These are phyloP conservation scores for Ceratobasidium sp. DNA, from an alignment of 1,284 basidiomycete species.

Conservation along the genomic window DNA sequence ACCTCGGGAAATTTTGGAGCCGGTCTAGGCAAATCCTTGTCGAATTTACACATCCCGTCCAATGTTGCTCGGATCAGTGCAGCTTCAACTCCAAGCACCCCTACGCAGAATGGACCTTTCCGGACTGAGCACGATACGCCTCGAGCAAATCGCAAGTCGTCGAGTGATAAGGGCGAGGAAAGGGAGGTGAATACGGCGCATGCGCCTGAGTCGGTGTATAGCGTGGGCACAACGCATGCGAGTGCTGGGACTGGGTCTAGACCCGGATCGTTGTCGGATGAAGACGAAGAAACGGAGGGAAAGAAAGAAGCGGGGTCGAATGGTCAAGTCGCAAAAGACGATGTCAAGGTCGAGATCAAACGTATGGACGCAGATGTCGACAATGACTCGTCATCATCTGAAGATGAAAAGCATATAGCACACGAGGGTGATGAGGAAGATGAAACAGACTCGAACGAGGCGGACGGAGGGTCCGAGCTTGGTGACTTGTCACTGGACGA, in stretches of 20 bases:
- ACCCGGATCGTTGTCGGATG: not conserved
- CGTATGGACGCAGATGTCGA: not conserved
- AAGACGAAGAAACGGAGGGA: not conserved
- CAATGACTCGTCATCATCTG: not conserved
- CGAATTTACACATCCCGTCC: slow-evolving; percentile 14
- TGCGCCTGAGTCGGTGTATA: slow-evolving; percentile 12
- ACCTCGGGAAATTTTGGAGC: not conserved
- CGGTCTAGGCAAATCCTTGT: not conserved
- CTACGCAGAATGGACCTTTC: not conserved
- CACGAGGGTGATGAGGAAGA: slow-evolving; percentile 13
- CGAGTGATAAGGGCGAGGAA: not conserved
- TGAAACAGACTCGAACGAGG: slow-evolving; percentile 35
- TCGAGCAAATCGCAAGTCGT: not conserved
- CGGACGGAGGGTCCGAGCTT: slow-evolving; percentile 17
- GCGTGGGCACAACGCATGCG: slow-evolving; percentile 23
- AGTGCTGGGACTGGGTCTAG: slow-evolving; percentile 12
- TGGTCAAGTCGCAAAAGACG: not conserved
- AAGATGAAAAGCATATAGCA: not conserved
- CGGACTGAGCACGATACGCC: not conserved
- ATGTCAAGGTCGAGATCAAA: not conserved
- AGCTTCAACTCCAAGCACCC: not conserved
- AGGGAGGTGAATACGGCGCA: not conserved
- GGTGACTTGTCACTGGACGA: not conserved
- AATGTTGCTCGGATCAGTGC: not conserved
- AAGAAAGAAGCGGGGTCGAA: not conserved